A percentile compares a stretch with the other conserved stretches of the same genome.
phyloP scores from a whole-genome alignment of 208 protist genomes.

The Zelonia costaricensis region DNA sequence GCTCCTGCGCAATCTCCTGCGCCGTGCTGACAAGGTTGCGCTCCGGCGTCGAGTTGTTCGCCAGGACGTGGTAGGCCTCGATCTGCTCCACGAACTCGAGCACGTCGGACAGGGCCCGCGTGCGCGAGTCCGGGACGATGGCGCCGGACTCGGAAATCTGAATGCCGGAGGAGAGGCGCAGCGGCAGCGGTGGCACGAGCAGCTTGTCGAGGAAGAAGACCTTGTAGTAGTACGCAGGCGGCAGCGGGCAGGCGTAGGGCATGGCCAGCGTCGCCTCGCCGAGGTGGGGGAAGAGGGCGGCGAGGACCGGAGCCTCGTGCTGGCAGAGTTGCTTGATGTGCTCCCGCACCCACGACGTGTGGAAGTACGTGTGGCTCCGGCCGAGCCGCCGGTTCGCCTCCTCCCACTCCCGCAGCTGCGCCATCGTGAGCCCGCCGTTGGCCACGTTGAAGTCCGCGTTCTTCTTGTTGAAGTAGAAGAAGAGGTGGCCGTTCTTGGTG shows the following conservation, averaged over 20 bases:
- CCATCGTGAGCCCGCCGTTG: conserved; percentile 49
- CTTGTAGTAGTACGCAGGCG: conserved; percentile 65
- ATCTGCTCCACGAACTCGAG: conserved; percentile 84
- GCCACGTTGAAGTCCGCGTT: conserved; percentile 61
- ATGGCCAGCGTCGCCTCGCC: conserved; percentile 72
- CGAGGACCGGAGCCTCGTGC: conserved; percentile 62
- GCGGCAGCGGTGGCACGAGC: conserved; percentile 81
- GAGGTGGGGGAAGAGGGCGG: conserved; percentile 76
- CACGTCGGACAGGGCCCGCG: conserved; percentile 64
- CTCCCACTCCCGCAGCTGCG: conserved; percentile 67
- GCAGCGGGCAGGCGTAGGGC: conserved; percentile 51
- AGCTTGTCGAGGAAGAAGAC: conserved; percentile 88
- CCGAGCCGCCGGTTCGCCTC: conserved; percentile 56
- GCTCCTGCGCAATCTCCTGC: conserved; percentile 76
- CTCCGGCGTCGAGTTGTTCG: conserved; percentile 61
- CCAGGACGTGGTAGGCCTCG: conserved; percentile 75
- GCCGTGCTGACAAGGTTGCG: conserved; percentile 41
- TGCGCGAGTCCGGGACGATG: conserved; percentile 72
- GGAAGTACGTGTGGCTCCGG: conserved; percentile 76
- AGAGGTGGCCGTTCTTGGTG: conserved; percentile 80
- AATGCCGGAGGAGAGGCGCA: conserved; percentile 80
- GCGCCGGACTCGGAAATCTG: conserved; percentile 64
- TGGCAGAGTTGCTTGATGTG: conserved; percentile 86
- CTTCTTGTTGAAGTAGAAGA: conserved; percentile 80
- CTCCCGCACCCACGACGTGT: conserved; percentile 52